A percentile compares a stretch with the other conserved stretches of the same genome.
phyloP scores from a whole-genome alignment of 1,139 yeast genomes.

The Zygosaccharomyces pseudobailii region DNA sequence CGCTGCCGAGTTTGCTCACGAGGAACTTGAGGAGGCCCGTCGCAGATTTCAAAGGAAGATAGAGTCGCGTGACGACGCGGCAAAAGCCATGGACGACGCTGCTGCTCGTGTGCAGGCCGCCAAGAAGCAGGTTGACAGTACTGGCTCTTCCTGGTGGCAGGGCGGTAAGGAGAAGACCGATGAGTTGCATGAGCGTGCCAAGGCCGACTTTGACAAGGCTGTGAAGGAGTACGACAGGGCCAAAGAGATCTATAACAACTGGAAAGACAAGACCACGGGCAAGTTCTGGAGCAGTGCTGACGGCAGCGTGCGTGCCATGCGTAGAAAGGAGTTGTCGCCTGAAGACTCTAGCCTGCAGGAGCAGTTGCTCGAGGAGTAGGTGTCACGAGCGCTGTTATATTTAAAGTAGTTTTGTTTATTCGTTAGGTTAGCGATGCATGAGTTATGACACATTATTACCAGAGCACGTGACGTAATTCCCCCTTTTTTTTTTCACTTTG shows the following conservation, averaged over 20 bases:
- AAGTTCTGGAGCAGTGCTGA: constrained; percentile 33
- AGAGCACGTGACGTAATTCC: too few relatives aligned
- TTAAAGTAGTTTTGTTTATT: constrained; percentile 1
- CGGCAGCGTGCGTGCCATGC: constrained; percentile 26
- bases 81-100: constrained; percentile 17
- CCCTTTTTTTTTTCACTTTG: too few relatives aligned
- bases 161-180: constrained; percentile 22
- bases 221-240: constrained; percentile 33
- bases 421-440: neutral
- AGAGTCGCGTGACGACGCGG: constrained; percentile 14
- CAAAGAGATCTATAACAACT: constrained; percentile 25
- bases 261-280: constrained; percentile 25
- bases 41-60: constrained; percentile 11
- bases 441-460: neutral
- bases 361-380: constrained; percentile 12
- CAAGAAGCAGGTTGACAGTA: constrained; percentile 30
- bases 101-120: constrained; percentile 30
- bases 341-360: constrained; percentile 31
- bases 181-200: constrained; percentile 26
- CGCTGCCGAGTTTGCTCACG: constrained; percentile 40
- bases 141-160: constrained; percentile 34
- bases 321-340: constrained; percentile 21
- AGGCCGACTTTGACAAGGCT: constrained; percentile 34
- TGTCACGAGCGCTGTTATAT: neutral
- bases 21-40: constrained; percentile 36